phyloP scores from a whole-genome alignment of 2,329 filamentous ascomycete genomes.

The Lachnellula arida region DNA sequence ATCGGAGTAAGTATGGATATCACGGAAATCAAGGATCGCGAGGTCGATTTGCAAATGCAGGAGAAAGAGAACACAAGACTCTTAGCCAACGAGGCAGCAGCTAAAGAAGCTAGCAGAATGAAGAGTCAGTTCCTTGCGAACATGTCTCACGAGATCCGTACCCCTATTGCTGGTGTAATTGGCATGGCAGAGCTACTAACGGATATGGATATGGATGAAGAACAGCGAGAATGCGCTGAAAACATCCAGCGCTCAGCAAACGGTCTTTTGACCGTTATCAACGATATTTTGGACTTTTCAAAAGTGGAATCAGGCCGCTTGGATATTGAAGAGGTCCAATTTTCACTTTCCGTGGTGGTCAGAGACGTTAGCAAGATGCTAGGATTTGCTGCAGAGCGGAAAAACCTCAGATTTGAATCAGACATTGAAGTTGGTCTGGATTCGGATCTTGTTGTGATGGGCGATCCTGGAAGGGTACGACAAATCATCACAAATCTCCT shows the following conservation, averaged over 20 bases:
- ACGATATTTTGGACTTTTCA: conserved; percentile 86
- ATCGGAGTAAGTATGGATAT: conserved; percentile 79
- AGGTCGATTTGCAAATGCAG: conserved; percentile 57
- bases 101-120: conserved; percentile 73
- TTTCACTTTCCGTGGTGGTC: conserved; percentile 68
- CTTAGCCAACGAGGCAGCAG: conserved; percentile 70
- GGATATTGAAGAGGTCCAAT: conserved; percentile 77
- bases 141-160: conserved; percentile 77
- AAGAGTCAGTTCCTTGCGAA: conserved; percentile 78
- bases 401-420: conserved; percentile 68
- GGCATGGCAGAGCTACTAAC: conserved; percentile 73
- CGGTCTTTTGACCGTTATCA: conserved; percentile 79
- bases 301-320: conserved; percentile 76
- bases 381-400: conserved; percentile 75
- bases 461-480: conserved; percentile 76
- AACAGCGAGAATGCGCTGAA: conserved; percentile 69
- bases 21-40: conserved; percentile 64
- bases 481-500: conserved; percentile 80
- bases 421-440: conserved; percentile 56
- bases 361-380: conserved; percentile 84
- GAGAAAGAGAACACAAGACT: conserved; percentile 66
- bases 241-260: conserved; percentile 78
- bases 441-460: conserved; percentile 71
- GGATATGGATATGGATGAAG: conserved; percentile 62
- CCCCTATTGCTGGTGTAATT: conserved; percentile 74